phyloP scores from a whole-genome alignment of 495 filamentous ascomycete species.

The Penicillium maclennaniae region DNA sequence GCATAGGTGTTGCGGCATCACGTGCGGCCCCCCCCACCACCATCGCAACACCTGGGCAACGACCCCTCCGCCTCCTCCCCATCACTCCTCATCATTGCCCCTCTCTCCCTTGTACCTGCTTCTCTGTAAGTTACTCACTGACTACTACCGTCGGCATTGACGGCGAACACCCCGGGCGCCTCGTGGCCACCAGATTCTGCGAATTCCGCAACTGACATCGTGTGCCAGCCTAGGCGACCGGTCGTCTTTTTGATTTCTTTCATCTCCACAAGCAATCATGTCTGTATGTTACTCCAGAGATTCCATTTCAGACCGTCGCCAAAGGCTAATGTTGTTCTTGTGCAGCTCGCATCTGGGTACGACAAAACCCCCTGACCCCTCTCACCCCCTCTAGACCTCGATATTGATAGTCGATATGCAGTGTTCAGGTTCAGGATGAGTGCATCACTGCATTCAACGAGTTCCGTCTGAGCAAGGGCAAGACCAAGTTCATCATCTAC shows the following conservation, averaged over 20 bases:
- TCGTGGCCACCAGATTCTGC: conserved; percentile 1
- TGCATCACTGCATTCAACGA: conserved; percentile 84
- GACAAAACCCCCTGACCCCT: conserved; percentile 5
- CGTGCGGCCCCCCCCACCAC: conserved; percentile 34
- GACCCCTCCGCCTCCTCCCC: conserved; percentile 39
- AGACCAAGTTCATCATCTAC: conserved; percentile 93
- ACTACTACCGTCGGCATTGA: not conserved
- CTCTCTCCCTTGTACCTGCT: conserved; percentile 10
- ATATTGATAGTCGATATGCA: conserved; percentile 36
- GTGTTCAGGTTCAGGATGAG: conserved; percentile 73
- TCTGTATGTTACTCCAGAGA: conserved; percentile 31
- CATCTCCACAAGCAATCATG: conserved; percentile 35
- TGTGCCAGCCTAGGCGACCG: conserved; percentile 31
- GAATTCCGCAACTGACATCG: conserved; percentile 30
- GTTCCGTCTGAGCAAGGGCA: conserved; percentile 77
- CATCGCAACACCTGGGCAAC: conserved; percentile 37
- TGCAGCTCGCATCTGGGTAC: conserved; percentile 48
- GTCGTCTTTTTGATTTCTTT: conserved; percentile 20
- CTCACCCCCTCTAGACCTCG: conserved; percentile 1
- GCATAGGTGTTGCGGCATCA: conserved; percentile 24
- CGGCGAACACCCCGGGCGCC: not conserved
- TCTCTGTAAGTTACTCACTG: conserved; percentile 17
- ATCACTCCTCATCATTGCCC: conserved; percentile 25
- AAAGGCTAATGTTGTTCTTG: conserved; percentile 17
- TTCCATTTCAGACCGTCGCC: not conserved